Base-by-base conservation (phyloP, 805 yeast species). In the Yarrowia bubula region DNA sequence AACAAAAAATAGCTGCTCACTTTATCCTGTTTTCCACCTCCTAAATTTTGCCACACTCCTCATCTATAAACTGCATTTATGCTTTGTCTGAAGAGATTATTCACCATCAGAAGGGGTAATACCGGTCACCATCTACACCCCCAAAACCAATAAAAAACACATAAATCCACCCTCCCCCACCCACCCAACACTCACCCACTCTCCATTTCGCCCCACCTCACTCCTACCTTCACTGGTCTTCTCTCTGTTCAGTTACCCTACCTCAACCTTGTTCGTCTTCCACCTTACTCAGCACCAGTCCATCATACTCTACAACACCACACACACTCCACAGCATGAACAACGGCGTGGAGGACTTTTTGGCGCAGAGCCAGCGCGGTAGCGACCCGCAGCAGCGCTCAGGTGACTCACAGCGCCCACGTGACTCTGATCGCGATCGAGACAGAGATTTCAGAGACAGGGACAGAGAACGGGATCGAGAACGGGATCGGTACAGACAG, bases 281-380 rank as follows among this genome's bases (percentile, higher is more conserved):
- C 31, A 22, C 18, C 32, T 22, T 50, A 35, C 43, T 37, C 58
- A 37, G 58, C 57, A 35, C 48, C 28, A 7, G 15, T 9, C 15
- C 44, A 9, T 4, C n/a, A 15, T 15, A 22, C 35, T 4, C 15
- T 37, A 46, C 50, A 9, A 15, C 58, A 22, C 43, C 42, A 22
- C n/a, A n/a, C n/a, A n/a, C n/a, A n/a, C n/a, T n/a, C 43, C 8
- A 4, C 15, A 38, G 28, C 47, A 55, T 55, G 61, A 55, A 41
- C 18, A 55, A 55, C 61, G 39, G 61, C 47, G 61, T 55, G 47
- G 61, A 55, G 61, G 61, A 55, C 47, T 55, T 55, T 55, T n/a
- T 55, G 61, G 61, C 61, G 37, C 61, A 55, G 47, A 39, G 47
- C 0, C 61, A 55, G 47, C 46, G 47, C 35, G 61, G 61, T 5